Percentiles rank a stretch among this genome's conserved stretches.
These are phyloP conservation scores for Corylus heterophylla DNA, from an alignment of 306 rosid species.

Conservation along the genomic window DNA sequence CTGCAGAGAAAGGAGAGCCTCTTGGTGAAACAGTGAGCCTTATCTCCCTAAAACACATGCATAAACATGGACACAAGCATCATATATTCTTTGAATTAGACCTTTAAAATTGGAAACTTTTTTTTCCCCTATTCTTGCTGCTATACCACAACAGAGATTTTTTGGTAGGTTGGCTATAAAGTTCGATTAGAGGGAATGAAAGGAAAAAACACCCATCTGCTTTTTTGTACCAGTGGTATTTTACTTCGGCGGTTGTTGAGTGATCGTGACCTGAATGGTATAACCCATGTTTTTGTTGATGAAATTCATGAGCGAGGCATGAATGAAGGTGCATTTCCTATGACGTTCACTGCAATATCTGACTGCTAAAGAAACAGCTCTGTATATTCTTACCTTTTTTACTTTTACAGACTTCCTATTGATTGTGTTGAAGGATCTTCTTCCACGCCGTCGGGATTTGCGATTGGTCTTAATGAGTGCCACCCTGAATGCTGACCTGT, in stretches of 20 bases:
- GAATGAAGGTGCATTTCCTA: constrained; percentile 53
- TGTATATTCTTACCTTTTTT: constrained; percentile 1
- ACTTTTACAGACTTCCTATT: constrained; percentile 49
- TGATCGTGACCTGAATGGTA: constrained; percentile 54
- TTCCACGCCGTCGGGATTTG: constrained; percentile 54
- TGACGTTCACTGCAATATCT: constrained; percentile 1
- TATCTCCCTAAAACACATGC: constrained; percentile 20
- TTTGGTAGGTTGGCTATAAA: constrained; percentile 71
- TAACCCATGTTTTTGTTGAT: constrained; percentile 64
- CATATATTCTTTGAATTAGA: constrained; percentile 25
- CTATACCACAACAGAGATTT: constrained; percentile 72
- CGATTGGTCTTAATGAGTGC: constrained; percentile 61
- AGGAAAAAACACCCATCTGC: constrained; percentile 63
- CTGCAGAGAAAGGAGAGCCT: constrained; percentile 58
- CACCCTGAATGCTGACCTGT: constrained; percentile 63
- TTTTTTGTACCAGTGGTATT: constrained; percentile 63
- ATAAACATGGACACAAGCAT: constrained; percentile 21
- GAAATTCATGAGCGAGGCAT: constrained; percentile 70
- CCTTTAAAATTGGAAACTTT: constrained; percentile 35
- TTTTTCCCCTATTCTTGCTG: constrained; percentile 54
- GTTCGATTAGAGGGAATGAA: constrained; percentile 64
- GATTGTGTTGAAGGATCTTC: constrained; percentile 59
- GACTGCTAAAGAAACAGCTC: constrained; percentile 6
- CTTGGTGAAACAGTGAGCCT: constrained; percentile 60
- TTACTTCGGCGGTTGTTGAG: constrained; percentile 60